Evolutionary conservation across 2,329 filamentous ascomycete species (phyloP), one percentile per base, ranked within the genome.

Genomic region (Dothistroma septosporum): DNA sequence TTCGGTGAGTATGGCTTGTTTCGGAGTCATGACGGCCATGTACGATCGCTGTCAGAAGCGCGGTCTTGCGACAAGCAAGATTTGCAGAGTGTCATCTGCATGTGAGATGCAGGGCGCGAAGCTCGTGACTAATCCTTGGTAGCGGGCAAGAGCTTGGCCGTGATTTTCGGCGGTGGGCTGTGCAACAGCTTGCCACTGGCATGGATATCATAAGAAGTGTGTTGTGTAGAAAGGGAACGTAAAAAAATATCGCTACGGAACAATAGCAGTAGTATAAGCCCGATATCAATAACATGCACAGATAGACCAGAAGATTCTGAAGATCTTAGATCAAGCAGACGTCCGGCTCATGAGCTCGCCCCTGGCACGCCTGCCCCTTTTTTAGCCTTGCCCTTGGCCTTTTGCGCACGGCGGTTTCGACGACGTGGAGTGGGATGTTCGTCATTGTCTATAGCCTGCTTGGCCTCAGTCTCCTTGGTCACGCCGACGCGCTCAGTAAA

Each of bases 1-100:
- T 28, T 68, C 59, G 50, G 69, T 71, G 47, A 65, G 57, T 63
- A 71, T 61, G 58, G 66, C 61, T 64, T 67, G 57, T 54, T 71
- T 69, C 49, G 65, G 35, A 11, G 64, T 58, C 66, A 68, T 70
- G 44, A 32, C 62, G 55, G 60, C 21, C 32, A 16, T 22, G 54
- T 49, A n/a, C 8, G 31, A n/a, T 37, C 9, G 41, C 37, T 44
- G 19, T 54, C 8, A 55, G 24, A 2, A 28, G 46, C 10, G 55
- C 19, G 21, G 22, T 55, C 14, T n/a, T 44, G 14, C n/a, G 14
- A 44, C 31, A 19, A 35, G 49, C 46, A 21, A 16, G 16, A 16
- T 32, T 21, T 19, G 48, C 6, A 50, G 8, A 50, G 22, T 24
- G 5, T 8, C 19, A 16, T 57, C 7, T 57, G 44, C 12, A 50